Base-by-base conservation (phyloP, 1,139 yeast genomes). In the Kluyveromyces marxianus region DNA sequence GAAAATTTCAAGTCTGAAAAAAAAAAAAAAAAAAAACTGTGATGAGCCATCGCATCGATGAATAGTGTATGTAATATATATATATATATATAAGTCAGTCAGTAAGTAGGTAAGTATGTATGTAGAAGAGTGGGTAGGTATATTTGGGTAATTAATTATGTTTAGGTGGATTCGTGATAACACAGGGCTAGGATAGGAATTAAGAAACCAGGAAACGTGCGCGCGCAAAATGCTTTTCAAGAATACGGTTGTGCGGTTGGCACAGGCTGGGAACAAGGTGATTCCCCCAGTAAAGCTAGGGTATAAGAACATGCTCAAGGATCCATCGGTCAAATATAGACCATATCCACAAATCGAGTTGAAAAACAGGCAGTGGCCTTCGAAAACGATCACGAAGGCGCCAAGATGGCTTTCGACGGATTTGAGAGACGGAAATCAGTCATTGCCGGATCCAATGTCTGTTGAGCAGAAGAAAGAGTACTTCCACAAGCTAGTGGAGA, bases 361-460 rank as follows among this genome's bases (percentile, higher is more conserved):
- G 53, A 81, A 87, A 27, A 76, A 83, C 58, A 79, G 98, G 56
- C 78, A 81, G 53, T 92, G 98, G 98, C 98, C 98, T 7, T 69
- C 76, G 50, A 80, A 78, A 46, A 69, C 80, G 35, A 74, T 92
- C 55, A 77, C 77, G 44, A 81, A 81, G 64, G 84, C 97, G 3
- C 97, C 98, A 48, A 76, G 97, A 65, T 92, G 97, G 97, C 76
- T 92, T 46, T 85, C 96, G 6, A 92, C 97, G 2, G 97, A 92
- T 65, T 76, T 92, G 58, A 78, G 97, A 67, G 98, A 92, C 65
- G 98, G 98, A 48, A 92, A 92, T 71, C 97, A 92, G 70, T 86
- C 97, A 7, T 75, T 92, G 55, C 97, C 97, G 7, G 97, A 92
- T 68, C 97, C 97, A 45, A 92, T 92, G 97, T 76, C 88, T 30